Evolutionary conservation across 441 rosid species (phyloP).

Genomic region (Macaranga tanarius): DNA sequence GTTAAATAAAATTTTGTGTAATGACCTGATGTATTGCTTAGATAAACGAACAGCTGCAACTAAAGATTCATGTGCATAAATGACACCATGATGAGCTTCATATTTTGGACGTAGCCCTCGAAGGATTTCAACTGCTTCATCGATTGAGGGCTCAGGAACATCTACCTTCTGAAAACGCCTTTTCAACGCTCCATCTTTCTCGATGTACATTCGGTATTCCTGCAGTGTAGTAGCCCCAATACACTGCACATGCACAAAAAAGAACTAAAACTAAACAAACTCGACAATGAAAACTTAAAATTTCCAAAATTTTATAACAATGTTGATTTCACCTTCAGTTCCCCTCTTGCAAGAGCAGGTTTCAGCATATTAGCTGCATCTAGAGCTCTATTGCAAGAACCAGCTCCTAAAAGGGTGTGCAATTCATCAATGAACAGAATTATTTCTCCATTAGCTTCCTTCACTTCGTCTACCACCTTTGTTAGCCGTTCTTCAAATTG

Average conservation of each 20-base stretch:
- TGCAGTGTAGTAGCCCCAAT: not conserved
- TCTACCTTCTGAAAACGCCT: not conserved
- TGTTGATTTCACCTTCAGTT: not conserved
- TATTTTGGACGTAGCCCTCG: not conserved
- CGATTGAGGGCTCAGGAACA: constrained; percentile 4
- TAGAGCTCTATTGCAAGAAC: not conserved
- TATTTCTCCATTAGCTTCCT: not conserved
- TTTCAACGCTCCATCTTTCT: constrained; percentile 10
- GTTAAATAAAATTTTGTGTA: too few relatives aligned
- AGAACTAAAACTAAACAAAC: not conserved
- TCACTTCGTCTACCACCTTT: constrained; percentile 11
- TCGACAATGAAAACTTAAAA: not conserved
- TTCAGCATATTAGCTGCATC: constrained; percentile 12
- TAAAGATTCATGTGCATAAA: not conserved
- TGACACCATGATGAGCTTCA: not conserved
- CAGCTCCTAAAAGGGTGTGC: constrained; percentile 2
- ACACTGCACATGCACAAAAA: not conserved
- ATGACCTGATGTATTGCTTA: constrained; percentile 13
- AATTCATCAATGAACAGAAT: constrained; percentile 18
- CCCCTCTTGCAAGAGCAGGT: constrained; percentile 11
- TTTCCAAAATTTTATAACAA: not conserved
- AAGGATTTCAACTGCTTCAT: constrained; percentile 7
- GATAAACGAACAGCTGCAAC: constrained; percentile 6
- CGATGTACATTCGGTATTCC: constrained; percentile 6
- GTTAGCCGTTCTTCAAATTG: not conserved